Evolutionary conservation across 495 filamentous ascomycete species (phyloP), one percentile per base, ranked within the genome.

Genomic region (Parathielavia appendiculata): DNA sequence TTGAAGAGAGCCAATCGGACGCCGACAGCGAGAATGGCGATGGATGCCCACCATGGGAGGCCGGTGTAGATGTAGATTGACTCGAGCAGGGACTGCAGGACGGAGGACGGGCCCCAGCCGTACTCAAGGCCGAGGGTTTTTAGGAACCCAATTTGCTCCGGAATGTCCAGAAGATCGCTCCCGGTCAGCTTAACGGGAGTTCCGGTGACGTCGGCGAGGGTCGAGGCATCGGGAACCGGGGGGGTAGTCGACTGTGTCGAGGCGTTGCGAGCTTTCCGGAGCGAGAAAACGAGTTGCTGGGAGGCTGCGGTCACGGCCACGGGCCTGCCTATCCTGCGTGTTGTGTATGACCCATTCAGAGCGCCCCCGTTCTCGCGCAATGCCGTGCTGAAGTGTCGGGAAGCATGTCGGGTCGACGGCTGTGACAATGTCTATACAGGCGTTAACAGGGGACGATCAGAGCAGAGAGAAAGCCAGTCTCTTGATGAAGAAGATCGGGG

Each of bases 111-210:
- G 22, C 93, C 92, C 76, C 76, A 91, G 65, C 91, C 90, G 65
- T 83, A 97, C 60, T 96, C 90, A 20, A 97, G 72, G 1, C 93
- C 93, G 20, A 96, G 73, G 0, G 81, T 79, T 63, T 88, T 86
- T 51, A 98, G 78, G 64, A 89, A 96, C 51, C 93, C 93, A 58
- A 93, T 85, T 19, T 82, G 76, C 60, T 90, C 87, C 19, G 87
- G 81, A 41, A 88, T 79, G 32, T 76, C 65, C 26, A 74, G 69
- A 47, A 82, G 61, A 19, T 73, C 71, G 51, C 74, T 74, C 5
- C 77, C 65, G 8, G 73, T 72, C 9, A 81, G 53, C 30, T 73
- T 70, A 20, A 71, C 40, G 2, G 64, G 57, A 3, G 52, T 65
- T 16, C 54, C 44, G 1, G 56, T 36, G 34, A 62, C 12, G 40